Evolutionary conservation across 1,284 basidiomycete genomes (phyloP).

Genomic region (Tremellales sp.): DNA sequence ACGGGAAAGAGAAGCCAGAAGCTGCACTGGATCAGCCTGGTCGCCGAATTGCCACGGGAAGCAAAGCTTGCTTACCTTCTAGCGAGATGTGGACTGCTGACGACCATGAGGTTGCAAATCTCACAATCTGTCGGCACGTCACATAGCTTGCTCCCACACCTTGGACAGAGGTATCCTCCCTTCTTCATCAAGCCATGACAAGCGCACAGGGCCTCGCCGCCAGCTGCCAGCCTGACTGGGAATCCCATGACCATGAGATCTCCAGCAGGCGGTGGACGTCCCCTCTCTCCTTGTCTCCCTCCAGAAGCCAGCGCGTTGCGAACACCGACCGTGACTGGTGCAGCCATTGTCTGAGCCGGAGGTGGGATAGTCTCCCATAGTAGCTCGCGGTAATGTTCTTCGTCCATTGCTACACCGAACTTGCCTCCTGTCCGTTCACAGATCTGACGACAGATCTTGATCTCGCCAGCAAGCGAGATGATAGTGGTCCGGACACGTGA

Average conservation of each 20-base stretch:
- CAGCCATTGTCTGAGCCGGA: conserved; percentile 65
- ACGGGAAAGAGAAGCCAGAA: conserved; percentile 48
- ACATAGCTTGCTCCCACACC: conserved; percentile 88
- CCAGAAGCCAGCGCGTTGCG: conserved; percentile 54
- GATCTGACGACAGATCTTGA: conserved; percentile 92
- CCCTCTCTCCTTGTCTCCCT: conserved; percentile 31
- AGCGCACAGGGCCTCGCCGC: conserved; percentile 78
- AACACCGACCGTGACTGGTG: conserved; percentile 30
- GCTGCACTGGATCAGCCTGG: conserved; percentile 16
- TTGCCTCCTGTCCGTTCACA: conserved; percentile 83
- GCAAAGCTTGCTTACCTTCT: conserved; percentile 69
- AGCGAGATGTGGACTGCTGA: conserved; percentile 93
- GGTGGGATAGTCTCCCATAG: conserved; percentile 95
- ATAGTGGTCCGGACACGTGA: conserved; percentile 86
- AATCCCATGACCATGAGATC: conserved; percentile 99
- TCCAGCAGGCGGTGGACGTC: conserved; percentile 58
- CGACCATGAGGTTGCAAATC: conserved; percentile 94
- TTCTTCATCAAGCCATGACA: conserved; percentile 88
- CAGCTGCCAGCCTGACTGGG: conserved; percentile 81
- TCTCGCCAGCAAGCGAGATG: conserved; percentile 89
- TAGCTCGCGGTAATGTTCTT: conserved; percentile 92
- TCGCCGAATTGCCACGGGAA: neutral
- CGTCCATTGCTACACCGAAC: conserved; percentile 93
- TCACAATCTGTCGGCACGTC: conserved; percentile 98
- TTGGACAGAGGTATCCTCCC: conserved; percentile 90